phyloP scores from a whole-genome alignment of 768 basidiomycete species.

The Russula sp. region DNA sequence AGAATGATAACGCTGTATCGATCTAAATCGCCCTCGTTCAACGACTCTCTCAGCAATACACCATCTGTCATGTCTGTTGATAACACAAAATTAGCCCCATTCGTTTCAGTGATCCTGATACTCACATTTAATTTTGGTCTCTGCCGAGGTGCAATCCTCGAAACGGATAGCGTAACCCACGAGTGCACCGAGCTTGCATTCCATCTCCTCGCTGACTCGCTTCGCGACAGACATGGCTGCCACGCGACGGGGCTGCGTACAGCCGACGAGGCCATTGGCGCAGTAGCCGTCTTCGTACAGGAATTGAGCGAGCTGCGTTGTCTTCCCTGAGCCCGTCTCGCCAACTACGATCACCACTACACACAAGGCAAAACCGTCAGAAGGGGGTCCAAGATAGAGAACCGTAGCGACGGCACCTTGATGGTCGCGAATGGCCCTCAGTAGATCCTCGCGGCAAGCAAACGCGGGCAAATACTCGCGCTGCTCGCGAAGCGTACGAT shows the following conservation, averaged over 20 bases:
- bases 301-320: constrained; percentile 93
- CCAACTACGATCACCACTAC: constrained; percentile 91
- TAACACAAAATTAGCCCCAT: background rate
- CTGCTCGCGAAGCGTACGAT: constrained; percentile 86
- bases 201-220: constrained; percentile 99
- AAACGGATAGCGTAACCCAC: constrained; percentile 99
- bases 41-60: constrained; percentile 93
- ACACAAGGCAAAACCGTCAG: background rate
- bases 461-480: constrained; percentile 96
- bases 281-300: constrained; percentile 97
- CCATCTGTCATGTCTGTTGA: constrained; percentile 94
- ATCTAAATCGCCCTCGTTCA: constrained; percentile 98
- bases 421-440: constrained; percentile 86
- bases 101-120: constrained; percentile 5
- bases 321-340: constrained; percentile 99
- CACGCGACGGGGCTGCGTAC: constrained; percentile 97
- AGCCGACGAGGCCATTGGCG: constrained; percentile 82
- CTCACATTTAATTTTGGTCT: constrained; percentile 96
- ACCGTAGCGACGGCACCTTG: constrained; percentile 55
- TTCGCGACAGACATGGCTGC: constrained; percentile 99
- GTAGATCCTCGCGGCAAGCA: constrained; percentile 89
- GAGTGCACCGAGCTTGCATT: constrained; percentile 85
- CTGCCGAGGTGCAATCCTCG: constrained; percentile 91
- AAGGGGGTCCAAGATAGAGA: background rate
- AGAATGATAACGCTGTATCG: constrained; percentile 95